Base-by-base conservation (phyloP, 2,329 filamentous ascomycete species). In the Talaromyces sp. region DNA sequence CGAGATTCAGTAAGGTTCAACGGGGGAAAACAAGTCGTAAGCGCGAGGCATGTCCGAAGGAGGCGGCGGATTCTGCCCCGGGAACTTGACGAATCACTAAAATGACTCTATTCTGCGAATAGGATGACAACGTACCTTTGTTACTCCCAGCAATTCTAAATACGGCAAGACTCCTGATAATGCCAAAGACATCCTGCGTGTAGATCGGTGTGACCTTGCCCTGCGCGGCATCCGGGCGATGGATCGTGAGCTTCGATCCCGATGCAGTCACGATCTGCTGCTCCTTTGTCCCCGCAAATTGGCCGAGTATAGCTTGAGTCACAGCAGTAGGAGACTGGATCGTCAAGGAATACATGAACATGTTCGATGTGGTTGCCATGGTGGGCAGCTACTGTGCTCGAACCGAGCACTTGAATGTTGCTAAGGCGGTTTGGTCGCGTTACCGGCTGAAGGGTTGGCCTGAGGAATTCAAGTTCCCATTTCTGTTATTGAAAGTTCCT, bases 301-400 rank as follows among this genome's bases (percentile, higher is more conserved):
- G 94, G 69, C 95, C 96, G 63, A 96, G 85, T 67, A 97, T 89
- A 66, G 95, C 93, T 79, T 96, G 90, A 57, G 89, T 92, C 72
- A 96, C 87, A 63, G 92, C 90, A 68, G 92, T 93, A 36, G 95
- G 91, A 69, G 91, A 89, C 79, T 97, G 92, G 72, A 99, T 89
- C 69, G 95, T 98, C 81, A 99, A 84, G 72, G 92, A 95, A 82
- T 99, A 99, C 81, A 99, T 88, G 77, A 97, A 97, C 92, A 97
- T 96, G 76, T 94, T 94, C 68, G 93, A 97, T 65, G 94, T 97
- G 75, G 93, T 96, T 82, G 95, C 94, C 95, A 98, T 98, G 75
- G 63, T 82, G 79, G 75, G 73, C 70, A 67, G 68, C 62, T 68
- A 63, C 30, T 50, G 61, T 60, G 64, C 59, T 60, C 63, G 55